Percentiles rank a stretch among this genome's conserved stretches.
phyloP scores from a whole-genome alignment of 169 alveolate species.

The Cryptosporidium ryanae region DNA sequence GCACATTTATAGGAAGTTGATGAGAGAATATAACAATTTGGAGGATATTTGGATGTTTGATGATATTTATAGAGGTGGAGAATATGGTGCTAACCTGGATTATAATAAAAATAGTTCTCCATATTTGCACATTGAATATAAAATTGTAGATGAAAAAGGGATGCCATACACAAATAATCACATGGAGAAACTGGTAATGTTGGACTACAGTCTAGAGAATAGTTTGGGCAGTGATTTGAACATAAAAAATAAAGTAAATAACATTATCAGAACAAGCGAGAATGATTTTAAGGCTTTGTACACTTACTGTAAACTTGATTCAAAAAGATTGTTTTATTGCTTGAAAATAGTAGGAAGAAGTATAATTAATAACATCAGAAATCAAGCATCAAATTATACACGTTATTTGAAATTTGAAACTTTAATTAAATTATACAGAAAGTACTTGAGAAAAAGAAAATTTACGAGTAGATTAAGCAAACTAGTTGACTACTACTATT shows the following conservation, averaged over 20 bases:
- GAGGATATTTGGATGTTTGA: not conserved
- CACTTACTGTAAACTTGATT: not conserved
- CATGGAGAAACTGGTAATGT: not conserved
- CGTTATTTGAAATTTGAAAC: too few relatives aligned
- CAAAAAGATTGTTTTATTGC: not conserved
- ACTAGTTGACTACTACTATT: too few relatives aligned
- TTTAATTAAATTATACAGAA: too few relatives aligned
- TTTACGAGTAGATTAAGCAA: too few relatives aligned
- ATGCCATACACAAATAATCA: not conserved
- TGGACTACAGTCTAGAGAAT: too few relatives aligned
- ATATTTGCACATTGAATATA: not conserved
- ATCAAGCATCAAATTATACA: too few relatives aligned
- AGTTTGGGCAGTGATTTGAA: too few relatives aligned
- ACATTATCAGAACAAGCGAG: not conserved
- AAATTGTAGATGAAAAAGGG: not conserved
- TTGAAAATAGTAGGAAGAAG: not conserved
- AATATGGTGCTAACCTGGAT: not conserved
- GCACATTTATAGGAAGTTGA: not conserved
- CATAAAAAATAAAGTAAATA: too few relatives aligned
- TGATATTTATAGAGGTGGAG: not conserved
- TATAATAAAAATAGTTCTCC: not conserved
- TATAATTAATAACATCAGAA: not conserved
- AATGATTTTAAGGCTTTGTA: not conserved
- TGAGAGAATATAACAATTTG: not conserved
- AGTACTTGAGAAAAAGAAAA: too few relatives aligned